Percentiles rank a stretch among this genome's conserved stretches.
Evolutionary conservation across 495 filamentous ascomycete genomes (phyloP).

Genomic region (Astrothelium macrocarpum): DNA sequence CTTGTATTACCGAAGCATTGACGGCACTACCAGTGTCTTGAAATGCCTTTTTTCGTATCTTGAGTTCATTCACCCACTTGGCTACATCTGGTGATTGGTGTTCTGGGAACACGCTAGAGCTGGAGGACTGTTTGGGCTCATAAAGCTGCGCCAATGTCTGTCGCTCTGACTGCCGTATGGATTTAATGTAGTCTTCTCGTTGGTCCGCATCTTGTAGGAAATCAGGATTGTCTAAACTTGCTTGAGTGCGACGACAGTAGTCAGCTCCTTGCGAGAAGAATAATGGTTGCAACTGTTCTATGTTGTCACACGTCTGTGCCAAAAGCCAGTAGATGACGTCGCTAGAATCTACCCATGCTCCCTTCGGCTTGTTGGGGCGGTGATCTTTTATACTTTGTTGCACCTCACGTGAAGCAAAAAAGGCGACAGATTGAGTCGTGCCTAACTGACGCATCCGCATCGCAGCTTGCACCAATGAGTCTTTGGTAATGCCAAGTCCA

Average conservation of each 20-base stretch:
- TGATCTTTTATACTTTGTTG: conserved; percentile 33
- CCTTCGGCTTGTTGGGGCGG: neutral
- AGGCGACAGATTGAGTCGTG: conserved; percentile 15
- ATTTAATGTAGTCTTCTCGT: conserved; percentile 30
- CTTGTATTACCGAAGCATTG: conserved; percentile 38
- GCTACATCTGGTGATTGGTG: conserved; percentile 15
- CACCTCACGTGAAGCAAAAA: conserved; percentile 42
- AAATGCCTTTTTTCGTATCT: conserved; percentile 18
- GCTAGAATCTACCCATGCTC: conserved; percentile 32
- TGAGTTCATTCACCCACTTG: conserved; percentile 26
- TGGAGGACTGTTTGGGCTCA: conserved; percentile 18
- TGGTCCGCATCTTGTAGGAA: conserved; percentile 29
- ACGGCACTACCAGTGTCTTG: conserved; percentile 27
- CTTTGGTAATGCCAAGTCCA: conserved; percentile 58
- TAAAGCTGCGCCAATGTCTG: conserved; percentile 42
- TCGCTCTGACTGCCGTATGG: conserved; percentile 35
- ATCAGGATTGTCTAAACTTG: conserved; percentile 22
- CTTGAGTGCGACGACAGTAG: conserved; percentile 40
- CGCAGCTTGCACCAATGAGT: conserved; percentile 57
- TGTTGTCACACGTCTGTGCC: conserved; percentile 48
- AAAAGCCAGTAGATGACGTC: conserved; percentile 53
- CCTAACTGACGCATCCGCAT: conserved; percentile 22
- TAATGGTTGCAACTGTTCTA: conserved; percentile 45
- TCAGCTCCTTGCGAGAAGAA: conserved; percentile 49
- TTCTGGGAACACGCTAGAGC: conserved; percentile 5